phyloP scores from a whole-genome alignment of 169 alveolate genomes.

The Cryptosporidium meleagridis region DNA sequence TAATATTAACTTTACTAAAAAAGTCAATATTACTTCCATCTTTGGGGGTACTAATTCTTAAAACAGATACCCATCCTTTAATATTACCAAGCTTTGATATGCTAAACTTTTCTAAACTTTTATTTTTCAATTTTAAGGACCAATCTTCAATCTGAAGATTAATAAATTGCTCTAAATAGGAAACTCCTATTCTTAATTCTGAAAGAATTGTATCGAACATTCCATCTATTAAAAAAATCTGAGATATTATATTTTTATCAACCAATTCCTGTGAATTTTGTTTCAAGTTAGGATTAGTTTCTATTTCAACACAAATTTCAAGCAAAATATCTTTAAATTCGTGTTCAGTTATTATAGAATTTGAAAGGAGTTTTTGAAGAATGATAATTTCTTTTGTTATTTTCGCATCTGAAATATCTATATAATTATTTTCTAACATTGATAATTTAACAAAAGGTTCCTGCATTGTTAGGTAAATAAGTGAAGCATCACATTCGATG shows the following conservation, averaged over 20 bases:
- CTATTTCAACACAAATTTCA: conserved; percentile 27
- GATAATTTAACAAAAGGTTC: conserved; percentile 39
- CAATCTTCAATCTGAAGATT: neutral
- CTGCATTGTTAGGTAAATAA: conserved; percentile 38
- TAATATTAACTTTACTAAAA: neutral
- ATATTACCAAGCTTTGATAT: conserved; percentile 2
- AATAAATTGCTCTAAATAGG: neutral
- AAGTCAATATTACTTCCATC: neutral
- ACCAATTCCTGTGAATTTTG: neutral
- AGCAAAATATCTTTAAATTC: conserved; percentile 23
- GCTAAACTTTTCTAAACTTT: neutral
- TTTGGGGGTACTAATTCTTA: conserved; percentile 4
- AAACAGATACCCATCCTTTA: conserved; percentile 39
- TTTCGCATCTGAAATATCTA: conserved; percentile 18
- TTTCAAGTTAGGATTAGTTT: neutral
- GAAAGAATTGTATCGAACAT: neutral
- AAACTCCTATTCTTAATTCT: neutral
- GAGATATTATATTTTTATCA: conserved; percentile 12
- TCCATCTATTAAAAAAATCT: neutral
- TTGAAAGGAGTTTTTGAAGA: conserved; percentile 10
- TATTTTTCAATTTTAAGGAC: neutral
- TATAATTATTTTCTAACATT: neutral
- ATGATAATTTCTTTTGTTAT: conserved; percentile 12
- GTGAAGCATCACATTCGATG: conserved; percentile 39
- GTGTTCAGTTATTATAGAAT: conserved; percentile 4